Evolutionary conservation across 2,329 filamentous ascomycete species (phyloP), one percentile per base, ranked within the genome.

Genomic region (Ceratocystis variospora): DNA sequence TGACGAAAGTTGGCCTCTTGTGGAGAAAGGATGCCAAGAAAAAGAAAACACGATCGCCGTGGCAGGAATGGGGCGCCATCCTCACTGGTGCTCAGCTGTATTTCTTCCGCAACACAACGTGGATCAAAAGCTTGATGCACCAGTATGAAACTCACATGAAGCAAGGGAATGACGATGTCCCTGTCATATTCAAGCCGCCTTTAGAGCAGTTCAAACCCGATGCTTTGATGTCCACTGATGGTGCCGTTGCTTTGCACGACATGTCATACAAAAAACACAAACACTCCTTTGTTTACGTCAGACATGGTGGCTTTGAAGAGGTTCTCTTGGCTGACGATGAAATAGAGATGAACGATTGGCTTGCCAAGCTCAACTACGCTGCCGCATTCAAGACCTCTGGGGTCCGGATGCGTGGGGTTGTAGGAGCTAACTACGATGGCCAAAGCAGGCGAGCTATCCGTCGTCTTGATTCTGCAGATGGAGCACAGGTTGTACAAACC

Each of bases 61-160:
- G 94, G 94, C 93, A 96, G 73, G 94, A 99, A 80, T 99, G 94
- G 94, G 94, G 94, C 64, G 94, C 91, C 28, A 88, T 99, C 67
- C 81, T 99, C 37, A 99, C 94, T 0, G 90, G 93, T n/a, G 95
- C 94, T 5, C 93, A 96, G 72, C 82, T 99, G 6, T 99, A 96
- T 75, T 90, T 99, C 75, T 99, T 97, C 78, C 87, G 90, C 67
- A 96, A 97, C 73, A 88, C 90, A 4, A 81, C 86, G 22, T 99
- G 94, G 93, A 86, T 96, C 44, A 97, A 96, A 75, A 88, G 83
- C 67, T 76, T 99, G 69, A 91, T 97, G 78, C 83, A 89, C 69
- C 94, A 99, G 73, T 87, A 93, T 73, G 91, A 96, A 59, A 79
- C 81, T 12, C 90, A 96, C 71, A 80, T 90, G 71, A 94, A 88